Percentiles rank a stretch among this genome's conserved stretches.
phyloP scores from a whole-genome alignment of 805 yeast species.

The Yarrowia keelungensis region DNA sequence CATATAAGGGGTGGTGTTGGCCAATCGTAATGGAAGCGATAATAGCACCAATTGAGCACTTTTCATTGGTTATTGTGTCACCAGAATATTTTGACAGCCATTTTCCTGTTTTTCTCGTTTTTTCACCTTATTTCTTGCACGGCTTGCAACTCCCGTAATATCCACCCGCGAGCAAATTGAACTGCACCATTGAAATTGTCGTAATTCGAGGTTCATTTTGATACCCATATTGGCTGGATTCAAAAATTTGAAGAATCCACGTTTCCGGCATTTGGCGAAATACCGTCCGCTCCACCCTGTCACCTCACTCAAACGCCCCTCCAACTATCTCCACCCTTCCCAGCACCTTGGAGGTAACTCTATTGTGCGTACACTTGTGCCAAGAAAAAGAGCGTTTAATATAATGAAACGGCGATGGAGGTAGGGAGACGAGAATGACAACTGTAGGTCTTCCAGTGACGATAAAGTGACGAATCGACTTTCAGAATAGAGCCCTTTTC shows the following conservation, averaged over 20 bases:
- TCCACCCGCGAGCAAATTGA: neutral
- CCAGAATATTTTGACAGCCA: too few species aligned
- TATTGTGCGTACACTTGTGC: neutral
- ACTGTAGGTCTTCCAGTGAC: neutral
- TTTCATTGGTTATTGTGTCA: too few species aligned
- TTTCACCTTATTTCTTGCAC: neutral
- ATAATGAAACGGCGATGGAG: neutral
- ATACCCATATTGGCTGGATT: neutral
- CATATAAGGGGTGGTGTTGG: too few species aligned
- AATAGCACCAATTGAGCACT: too few species aligned
- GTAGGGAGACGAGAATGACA: neutral
- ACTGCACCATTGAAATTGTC: neutral
- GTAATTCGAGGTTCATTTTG: neutral
- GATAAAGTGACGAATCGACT: too few species aligned
- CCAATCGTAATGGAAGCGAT: too few species aligned
- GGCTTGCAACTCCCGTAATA: neutral
- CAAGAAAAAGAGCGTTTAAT: slow-evolving; percentile 32
- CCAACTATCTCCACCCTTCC: too few species aligned
- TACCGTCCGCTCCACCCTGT: too few species aligned
- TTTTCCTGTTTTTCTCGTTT: neutral
- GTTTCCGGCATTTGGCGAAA: too few species aligned
- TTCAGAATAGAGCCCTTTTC: too few species aligned
- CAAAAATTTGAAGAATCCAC: too few species aligned
- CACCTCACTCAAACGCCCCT: too few species aligned
- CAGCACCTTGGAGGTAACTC: neutral